Evolutionary conservation across 768 basidiomycete genomes (phyloP).

Genomic region (Ramaria sp.): DNA sequence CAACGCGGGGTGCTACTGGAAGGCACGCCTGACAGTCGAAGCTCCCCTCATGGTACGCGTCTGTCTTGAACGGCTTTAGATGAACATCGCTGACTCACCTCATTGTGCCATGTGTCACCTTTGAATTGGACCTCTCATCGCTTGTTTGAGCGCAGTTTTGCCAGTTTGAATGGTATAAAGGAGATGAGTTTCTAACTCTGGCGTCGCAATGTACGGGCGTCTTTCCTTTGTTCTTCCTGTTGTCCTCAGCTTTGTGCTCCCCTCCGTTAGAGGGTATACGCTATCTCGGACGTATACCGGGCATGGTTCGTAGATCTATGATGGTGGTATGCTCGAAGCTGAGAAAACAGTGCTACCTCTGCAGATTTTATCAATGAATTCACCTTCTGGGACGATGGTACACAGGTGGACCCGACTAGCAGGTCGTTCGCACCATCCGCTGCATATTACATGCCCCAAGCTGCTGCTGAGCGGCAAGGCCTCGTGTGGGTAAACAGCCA

Average conservation of each 20-base stretch:
- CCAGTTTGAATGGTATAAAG: too few species aligned
- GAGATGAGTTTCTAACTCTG: too few species aligned
- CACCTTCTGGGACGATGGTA: conserved; percentile 3
- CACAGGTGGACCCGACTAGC: conserved; percentile 1
- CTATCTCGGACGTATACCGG: conserved; percentile 5
- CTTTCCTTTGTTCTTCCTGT: not conserved
- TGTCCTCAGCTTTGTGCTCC: not conserved
- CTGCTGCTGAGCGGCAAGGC: not conserved
- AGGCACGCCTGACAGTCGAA: too few species aligned
- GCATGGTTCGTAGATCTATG: not conserved
- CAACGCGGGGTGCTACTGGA: too few species aligned
- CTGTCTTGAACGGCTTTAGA: too few species aligned
- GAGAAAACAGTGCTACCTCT: not conserved
- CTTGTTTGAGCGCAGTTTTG: too few species aligned
- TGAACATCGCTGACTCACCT: too few species aligned
- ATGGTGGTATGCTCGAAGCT: not conserved
- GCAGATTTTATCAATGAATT: conserved; percentile 8
- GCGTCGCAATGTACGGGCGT: not conserved
- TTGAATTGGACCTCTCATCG: too few species aligned
- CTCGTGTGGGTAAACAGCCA: conserved; percentile 4
- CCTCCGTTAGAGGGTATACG: not conserved
- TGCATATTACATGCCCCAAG: not conserved
- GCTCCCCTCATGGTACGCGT: too few species aligned
- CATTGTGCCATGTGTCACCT: too few species aligned
- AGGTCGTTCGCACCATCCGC: conserved; percentile 1